Base-by-base conservation (phyloP, 176 grass and related monocot genomes). In the Aegilops sharonensis region DNA sequence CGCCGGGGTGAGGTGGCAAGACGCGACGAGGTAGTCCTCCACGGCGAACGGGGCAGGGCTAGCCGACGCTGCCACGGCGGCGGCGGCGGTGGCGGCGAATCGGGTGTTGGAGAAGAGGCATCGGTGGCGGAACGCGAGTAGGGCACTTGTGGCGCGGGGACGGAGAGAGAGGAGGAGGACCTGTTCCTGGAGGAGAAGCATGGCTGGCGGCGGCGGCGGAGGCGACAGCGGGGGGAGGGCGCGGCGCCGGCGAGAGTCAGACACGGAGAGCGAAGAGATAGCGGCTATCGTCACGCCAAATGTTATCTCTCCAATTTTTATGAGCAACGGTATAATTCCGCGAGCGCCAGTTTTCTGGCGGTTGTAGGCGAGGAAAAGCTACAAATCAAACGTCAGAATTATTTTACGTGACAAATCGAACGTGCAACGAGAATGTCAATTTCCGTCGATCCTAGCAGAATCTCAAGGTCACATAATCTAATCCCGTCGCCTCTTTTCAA, bases 1-100 rank as follows among this genome's bases (percentile, higher is more conserved):
- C 32, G 40, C 47, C 2, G 82, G 56, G 71, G 89, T 80, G 60
- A 92, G 84, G 68, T 89, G 59, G 57, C 91, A 91, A n/a, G 86
- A 78, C 5, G 89, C 23, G 11, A 90, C 68, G 57, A 92, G 92
- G 42, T 90, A 84, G 14, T 89, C 87, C 50, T 81, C 30, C 27
- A 90, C 83, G 64, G 83, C 59, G 63, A 88, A 80, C 40, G 62
- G 9, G 11, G 14, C 6, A 8, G 56, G 71, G 50, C 35, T 29
- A 39, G 78, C 13, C 4, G 17, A 47, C 14, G 20, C 32, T 14
- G 34, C 35, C 40, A 75, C 20, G 57, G 75, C 42, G 32, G 75
- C 8, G 36, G 68, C 11, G 37, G 59, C 12, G 27, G 68, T 5
- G 63, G 36, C 10, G 74, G 68, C 14, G 66, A 85, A 50, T 47